A percentile compares a stretch with the other conserved stretches of the same genome.
Evolutionary conservation across 306 rosid genomes (phyloP).

Genomic region (Fragaria vesca): DNA sequence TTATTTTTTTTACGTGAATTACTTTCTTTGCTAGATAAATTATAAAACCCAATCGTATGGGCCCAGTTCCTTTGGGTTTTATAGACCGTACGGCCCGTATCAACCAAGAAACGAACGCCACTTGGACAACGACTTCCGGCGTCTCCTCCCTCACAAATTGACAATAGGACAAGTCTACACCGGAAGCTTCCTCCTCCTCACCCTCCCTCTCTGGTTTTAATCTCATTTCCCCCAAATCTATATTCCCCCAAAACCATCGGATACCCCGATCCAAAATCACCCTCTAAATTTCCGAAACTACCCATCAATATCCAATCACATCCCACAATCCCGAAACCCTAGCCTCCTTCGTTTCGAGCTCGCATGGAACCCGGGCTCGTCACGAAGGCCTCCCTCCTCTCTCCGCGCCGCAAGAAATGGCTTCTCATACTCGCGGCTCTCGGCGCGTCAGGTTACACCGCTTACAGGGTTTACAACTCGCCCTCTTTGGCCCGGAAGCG

Average conservation of each 20-base stretch:
- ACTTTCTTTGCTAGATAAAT: no score
- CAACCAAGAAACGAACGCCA: background rate
- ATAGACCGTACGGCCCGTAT: background rate
- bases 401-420: constrained; percentile 44
- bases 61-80: background rate
- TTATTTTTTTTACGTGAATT: no score
- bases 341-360: background rate
- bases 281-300: background rate
- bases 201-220: background rate
- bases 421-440: constrained; percentile 50
- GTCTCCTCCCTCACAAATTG: background rate
- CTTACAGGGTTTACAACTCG: constrained; percentile 52
- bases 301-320: background rate
- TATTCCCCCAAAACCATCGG: no score
- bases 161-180: background rate
- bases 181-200: background rate
- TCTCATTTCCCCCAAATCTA: background rate
- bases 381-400: constrained; percentile 42
- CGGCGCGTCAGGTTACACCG: constrained; percentile 75
- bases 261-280: background rate
- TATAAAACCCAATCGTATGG: no score
- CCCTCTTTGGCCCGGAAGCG: constrained; percentile 62
- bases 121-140: background rate
- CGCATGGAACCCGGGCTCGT: constrained; percentile 61
- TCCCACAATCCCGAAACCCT: background rate